Evolutionary conservation across 257 asterid genomes (phyloP).

Genomic region (Datura wrightii): DNA sequence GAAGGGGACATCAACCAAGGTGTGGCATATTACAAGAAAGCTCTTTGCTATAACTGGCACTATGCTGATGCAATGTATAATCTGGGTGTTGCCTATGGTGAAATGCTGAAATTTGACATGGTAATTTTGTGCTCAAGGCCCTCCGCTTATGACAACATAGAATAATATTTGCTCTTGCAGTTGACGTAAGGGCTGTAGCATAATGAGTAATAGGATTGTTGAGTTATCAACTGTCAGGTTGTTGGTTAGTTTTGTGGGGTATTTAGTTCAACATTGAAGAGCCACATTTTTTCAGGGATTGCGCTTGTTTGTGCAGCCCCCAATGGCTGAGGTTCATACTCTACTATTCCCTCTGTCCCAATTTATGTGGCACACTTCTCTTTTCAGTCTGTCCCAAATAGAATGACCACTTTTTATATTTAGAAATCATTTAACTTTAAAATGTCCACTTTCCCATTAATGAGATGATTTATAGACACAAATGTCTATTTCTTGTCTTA

Average conservation of each 20-base stretch:
- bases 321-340: not conserved
- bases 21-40: slow-evolving; percentile 86
- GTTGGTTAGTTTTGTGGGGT: slow-evolving; percentile 22
- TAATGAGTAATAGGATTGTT: not conserved
- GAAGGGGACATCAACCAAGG: slow-evolving; percentile 98
- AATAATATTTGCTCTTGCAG: slow-evolving; percentile 19
- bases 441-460: not conserved
- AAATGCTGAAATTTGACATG: slow-evolving; percentile 99
- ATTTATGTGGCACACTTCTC: not conserved
- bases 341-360: not conserved
- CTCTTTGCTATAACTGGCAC: slow-evolving; percentile 95
- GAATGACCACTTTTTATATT: not conserved
- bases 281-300: not conserved
- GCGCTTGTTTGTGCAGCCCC: not conserved
- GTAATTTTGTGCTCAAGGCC: slow-evolving; percentile 51
- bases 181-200: slow-evolving; percentile 19
- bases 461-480: not conserved
- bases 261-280: not conserved
- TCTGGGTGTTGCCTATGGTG: slow-evolving; percentile 99
- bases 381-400: not conserved
- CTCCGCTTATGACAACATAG: not conserved
- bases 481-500: not conserved
- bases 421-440: not conserved
- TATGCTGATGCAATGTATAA: slow-evolving; percentile 99
- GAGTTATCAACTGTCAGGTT: slow-evolving; percentile 22